A percentile compares a stretch with the other conserved stretches of the same genome.
Conservation (phyloP, 345 rosid species). For the Ceriops zippeliana region DNA sequence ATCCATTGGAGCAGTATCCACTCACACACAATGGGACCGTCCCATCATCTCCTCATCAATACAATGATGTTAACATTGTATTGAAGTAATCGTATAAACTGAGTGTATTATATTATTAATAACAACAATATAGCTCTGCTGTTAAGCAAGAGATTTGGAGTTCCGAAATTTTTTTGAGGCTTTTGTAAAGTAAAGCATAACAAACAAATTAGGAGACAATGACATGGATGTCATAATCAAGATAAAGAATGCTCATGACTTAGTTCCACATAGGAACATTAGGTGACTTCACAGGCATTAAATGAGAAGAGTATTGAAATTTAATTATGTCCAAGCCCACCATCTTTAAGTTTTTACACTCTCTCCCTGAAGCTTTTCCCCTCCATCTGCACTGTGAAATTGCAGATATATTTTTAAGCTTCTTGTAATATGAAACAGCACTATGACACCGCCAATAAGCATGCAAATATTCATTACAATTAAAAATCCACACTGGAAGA, state of each 20-base stretch:
- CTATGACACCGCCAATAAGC: slow-evolving; percentile 56
- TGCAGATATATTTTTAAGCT: slow-evolving; percentile 39
- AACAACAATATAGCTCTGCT: too few relatives aligned
- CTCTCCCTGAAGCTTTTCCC: slow-evolving; percentile 36
- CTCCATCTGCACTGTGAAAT: slow-evolving; percentile 41
- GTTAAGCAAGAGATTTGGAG: too few relatives aligned
- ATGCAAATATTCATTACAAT: slow-evolving; percentile 31
- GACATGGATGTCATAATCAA: neutral
- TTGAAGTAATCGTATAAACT: too few relatives aligned
- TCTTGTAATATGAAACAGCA: slow-evolving; percentile 44
- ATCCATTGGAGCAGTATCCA: too few relatives aligned
- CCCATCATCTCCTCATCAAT: too few relatives aligned
- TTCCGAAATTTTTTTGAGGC: too few relatives aligned
- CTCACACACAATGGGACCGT: too few relatives aligned
- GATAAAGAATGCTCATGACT: neutral
- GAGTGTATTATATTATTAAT: too few relatives aligned
- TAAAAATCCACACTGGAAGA: slow-evolving; percentile 18
- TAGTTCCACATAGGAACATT: neutral
- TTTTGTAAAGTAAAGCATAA: neutral
- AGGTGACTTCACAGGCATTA: neutral
- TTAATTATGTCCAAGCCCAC: slow-evolving; percentile 26
- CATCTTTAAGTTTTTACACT: slow-evolving; percentile 27
- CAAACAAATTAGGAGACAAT: neutral
- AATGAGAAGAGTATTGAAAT: neutral
- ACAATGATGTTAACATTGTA: too few relatives aligned